These are phyloP conservation scores for Ustilago xerochloae DNA, from an alignment of 1,284 basidiomycete genomes.

Conservation along the genomic window DNA sequence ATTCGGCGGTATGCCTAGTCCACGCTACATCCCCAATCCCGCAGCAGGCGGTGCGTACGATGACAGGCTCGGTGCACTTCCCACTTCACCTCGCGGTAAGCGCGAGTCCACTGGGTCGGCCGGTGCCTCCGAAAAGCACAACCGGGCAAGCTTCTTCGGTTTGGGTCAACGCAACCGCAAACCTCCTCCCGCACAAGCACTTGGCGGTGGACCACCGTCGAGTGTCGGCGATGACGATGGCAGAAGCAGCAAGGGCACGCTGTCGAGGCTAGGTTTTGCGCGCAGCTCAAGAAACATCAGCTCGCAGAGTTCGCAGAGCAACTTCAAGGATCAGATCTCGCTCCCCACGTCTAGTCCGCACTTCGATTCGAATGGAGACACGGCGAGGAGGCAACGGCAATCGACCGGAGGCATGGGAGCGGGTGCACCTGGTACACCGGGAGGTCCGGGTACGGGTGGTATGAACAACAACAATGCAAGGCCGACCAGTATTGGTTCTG, in stretches of 20 bases:
- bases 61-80: slow-evolving; percentile 44
- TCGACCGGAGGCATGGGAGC: slow-evolving; percentile 24
- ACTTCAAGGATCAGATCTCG: slow-evolving; percentile 64
- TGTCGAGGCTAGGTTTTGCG: slow-evolving; percentile 55
- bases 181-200: slow-evolving; percentile 39
- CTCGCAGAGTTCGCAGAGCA: slow-evolving; percentile 35
- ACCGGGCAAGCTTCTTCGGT: slow-evolving; percentile 61
- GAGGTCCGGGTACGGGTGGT: slow-evolving; percentile 9
- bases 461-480: slow-evolving; percentile 20
- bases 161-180: slow-evolving; percentile 52
- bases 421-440: slow-evolving; percentile 6
- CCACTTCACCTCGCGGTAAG: slow-evolving; percentile 51
- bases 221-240: slow-evolving; percentile 36
- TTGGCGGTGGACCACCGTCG: slow-evolving; percentile 14
- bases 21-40: slow-evolving; percentile 22
- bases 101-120: slow-evolving; percentile 50
- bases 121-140: slow-evolving; percentile 28
- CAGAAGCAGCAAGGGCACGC: slow-evolving; percentile 43
- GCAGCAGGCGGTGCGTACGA: slow-evolving; percentile 28
- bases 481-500: slow-evolving; percentile 28
- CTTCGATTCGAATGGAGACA: slow-evolving; percentile 59
- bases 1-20: slow-evolving; percentile 18
- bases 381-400: slow-evolving; percentile 45
- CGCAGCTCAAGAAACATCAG: slow-evolving; percentile 42
- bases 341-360: slow-evolving; percentile 60